phyloP scores from a whole-genome alignment of 2,329 filamentous ascomycete genomes.

The Trichoderma pleuroti region DNA sequence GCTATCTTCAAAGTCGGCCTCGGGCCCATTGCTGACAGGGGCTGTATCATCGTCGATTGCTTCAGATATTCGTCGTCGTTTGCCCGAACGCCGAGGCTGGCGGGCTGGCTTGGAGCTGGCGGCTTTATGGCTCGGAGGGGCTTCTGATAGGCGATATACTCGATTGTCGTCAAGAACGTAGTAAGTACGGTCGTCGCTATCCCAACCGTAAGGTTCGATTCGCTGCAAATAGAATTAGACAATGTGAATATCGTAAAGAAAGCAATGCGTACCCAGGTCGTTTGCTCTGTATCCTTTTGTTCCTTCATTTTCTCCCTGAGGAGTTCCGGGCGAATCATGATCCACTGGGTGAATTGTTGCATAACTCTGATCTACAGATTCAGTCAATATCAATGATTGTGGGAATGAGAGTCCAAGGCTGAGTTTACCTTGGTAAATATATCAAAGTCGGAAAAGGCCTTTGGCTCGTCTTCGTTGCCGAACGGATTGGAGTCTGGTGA shows the following conservation, averaged over 20 bases:
- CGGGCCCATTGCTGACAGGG: conserved; percentile 35
- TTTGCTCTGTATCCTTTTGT: conserved; percentile 75
- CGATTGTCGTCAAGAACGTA: conserved; percentile 92
- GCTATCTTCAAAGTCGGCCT: conserved; percentile 45
- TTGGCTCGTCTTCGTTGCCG: conserved; percentile 68
- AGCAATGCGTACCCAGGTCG: conserved; percentile 65
- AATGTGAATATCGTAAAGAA: neutral
- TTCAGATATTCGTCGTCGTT: conserved; percentile 61
- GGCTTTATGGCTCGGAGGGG: conserved; percentile 53
- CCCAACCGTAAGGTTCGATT: conserved; percentile 85
- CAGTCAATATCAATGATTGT: neutral
- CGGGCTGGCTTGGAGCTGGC: conserved; percentile 48
- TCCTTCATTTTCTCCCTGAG: conserved; percentile 84
- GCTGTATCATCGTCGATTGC: conserved; percentile 30
- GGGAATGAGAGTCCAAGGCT: neutral
- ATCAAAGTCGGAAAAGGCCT: conserved; percentile 77
- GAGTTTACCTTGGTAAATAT: conserved; percentile 69
- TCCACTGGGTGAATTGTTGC: conserved; percentile 86
- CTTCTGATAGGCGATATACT: conserved; percentile 82
- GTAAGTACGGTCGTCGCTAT: conserved; percentile 80
- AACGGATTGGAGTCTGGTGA: conserved; percentile 79
- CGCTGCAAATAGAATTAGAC: conserved; percentile 43
- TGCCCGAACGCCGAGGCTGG: conserved; percentile 63
- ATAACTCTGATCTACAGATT: conserved; percentile 64
- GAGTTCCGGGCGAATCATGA: conserved; percentile 80